Conservation (phyloP, 345 rosid genomes). For the Angophora floribunda region DNA sequence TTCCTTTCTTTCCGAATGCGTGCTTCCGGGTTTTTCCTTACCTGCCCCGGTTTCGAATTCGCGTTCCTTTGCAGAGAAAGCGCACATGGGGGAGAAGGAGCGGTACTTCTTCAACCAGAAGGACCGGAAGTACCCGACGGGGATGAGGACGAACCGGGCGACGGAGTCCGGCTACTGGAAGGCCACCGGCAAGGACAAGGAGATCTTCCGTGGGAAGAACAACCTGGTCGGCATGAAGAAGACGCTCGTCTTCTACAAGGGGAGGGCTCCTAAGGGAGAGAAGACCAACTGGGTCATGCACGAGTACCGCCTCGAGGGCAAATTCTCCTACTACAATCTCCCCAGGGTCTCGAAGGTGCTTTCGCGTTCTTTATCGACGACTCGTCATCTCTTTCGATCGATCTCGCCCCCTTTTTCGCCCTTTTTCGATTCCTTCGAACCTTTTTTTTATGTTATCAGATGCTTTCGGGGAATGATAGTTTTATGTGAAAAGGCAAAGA, state of each 20-base stretch:
- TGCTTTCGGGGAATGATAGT: neutral
- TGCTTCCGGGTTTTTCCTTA: neutral
- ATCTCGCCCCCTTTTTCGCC: neutral
- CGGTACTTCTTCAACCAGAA: conserved; percentile 88
- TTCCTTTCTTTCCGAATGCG: neutral
- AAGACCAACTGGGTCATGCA: conserved; percentile 95
- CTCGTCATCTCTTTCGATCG: neutral
- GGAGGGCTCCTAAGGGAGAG: conserved; percentile 94
- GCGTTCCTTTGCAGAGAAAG: conserved; percentile 38
- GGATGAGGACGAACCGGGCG: conserved; percentile 92
- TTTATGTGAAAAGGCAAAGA: neutral
- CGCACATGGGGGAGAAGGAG: conserved; percentile 93
- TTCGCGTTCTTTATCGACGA: neutral
- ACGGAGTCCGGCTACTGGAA: conserved; percentile 89
- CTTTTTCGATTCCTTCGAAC: neutral
- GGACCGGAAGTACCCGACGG: conserved; percentile 89
- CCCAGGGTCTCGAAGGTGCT: conserved; percentile 59
- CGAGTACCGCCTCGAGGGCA: conserved; percentile 86
- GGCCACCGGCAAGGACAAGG: conserved; percentile 89
- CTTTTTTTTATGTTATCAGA: neutral
- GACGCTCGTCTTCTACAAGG: conserved; percentile 86
- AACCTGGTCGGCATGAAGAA: conserved; percentile 94
- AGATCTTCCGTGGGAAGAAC: conserved; percentile 55
- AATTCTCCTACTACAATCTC: conserved; percentile 52
- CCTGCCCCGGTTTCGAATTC: neutral